These are phyloP conservation scores for Penium margaritaceum DNA, from an alignment of 139 green algal species.

Conservation along the genomic window DNA sequence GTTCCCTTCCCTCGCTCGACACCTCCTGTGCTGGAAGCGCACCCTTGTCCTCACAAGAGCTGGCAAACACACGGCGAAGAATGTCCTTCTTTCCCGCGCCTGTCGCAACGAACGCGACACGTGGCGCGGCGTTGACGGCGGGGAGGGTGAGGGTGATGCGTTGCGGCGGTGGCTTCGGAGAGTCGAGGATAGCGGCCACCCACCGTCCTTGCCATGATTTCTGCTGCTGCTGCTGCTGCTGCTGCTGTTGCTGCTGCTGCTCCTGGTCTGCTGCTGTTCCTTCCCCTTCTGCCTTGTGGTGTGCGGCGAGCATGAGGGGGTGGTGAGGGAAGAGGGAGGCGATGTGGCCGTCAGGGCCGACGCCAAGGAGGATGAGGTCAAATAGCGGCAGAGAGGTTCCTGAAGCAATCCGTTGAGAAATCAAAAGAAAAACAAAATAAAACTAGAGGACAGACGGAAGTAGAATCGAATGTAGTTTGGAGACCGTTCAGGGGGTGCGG, in stretches of 20 bases:
- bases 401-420: no score
- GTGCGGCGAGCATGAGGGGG: slow-evolving; percentile 45
- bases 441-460: no score
- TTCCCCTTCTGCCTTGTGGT: no score
- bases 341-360: slow-evolving; percentile 93
- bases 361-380: slow-evolving; percentile 58
- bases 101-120: slow-evolving; percentile 16
- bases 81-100: slow-evolving; percentile 25
- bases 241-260: no score
- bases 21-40: slow-evolving; percentile 40
- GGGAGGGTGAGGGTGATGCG: slow-evolving; percentile 79
- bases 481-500: no score
- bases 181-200: slow-evolving; percentile 80
- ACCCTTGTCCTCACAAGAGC: neutral
- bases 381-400: no score
- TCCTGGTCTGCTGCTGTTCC: no score
- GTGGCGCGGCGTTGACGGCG: slow-evolving; percentile 36
- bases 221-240: no score
- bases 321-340: slow-evolving; percentile 87
- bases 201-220: no score
- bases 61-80: slow-evolving; percentile 10
- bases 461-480: no score
- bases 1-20: no score
- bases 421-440: no score
- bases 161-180: slow-evolving; percentile 88